A percentile compares a stretch with the other conserved stretches of the same genome.
These are phyloP conservation scores for Thinopyrum elongatum DNA, from an alignment of 176 grass and related monocot genomes.

Conservation along the genomic window DNA sequence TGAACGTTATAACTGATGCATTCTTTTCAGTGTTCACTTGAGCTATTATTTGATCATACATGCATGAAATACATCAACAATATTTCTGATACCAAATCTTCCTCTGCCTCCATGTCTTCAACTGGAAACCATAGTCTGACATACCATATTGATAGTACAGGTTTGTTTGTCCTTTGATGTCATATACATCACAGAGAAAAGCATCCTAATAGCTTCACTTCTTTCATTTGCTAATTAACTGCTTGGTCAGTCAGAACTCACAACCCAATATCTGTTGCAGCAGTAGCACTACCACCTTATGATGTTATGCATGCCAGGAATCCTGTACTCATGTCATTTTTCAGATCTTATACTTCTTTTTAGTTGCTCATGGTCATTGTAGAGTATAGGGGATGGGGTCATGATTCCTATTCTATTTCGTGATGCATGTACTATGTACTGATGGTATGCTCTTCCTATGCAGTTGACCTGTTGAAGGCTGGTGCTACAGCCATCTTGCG, in stretches of 20 bases:
- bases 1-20: no score
- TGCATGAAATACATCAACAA: background rate
- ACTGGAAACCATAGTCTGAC: background rate
- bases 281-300: background rate
- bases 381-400: background rate
- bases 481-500: conserved; percentile 70
- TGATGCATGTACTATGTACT: background rate
- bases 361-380: background rate
- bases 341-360: background rate
- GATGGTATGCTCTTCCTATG: background rate
- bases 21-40: background rate
- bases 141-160: background rate
- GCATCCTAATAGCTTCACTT: background rate
- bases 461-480: conserved; percentile 75
- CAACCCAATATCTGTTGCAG: background rate
- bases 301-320: background rate
- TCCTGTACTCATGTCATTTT: background rate
- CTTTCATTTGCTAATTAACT: background rate
- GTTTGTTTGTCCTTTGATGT: background rate
- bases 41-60: background rate
- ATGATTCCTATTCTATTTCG: background rate
- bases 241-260: background rate
- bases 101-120: background rate
- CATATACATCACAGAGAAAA: background rate
- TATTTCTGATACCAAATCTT: background rate